A percentile compares a stretch with the other conserved stretches of the same genome.
phyloP scores from a whole-genome alignment of 169 alveolate genomes.

The Babesia ovis region DNA sequence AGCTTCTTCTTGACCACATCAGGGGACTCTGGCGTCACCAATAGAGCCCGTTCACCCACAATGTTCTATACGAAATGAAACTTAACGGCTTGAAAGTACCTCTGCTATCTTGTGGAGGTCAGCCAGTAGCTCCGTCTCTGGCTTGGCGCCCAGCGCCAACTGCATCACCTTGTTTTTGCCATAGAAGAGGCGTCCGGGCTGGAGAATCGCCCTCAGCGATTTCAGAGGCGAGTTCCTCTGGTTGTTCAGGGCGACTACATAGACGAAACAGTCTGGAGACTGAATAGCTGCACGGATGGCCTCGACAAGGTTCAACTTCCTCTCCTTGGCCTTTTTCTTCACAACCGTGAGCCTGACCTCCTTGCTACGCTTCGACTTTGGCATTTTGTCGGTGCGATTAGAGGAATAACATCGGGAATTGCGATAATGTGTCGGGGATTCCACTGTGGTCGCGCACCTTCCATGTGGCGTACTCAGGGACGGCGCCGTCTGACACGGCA shows the following conservation, averaged over 20 bases:
- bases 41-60: conserved; percentile 57
- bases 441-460: not conserved
- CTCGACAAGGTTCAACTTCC: conserved; percentile 46
- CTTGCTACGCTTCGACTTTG: conserved; percentile 47
- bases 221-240: conserved; percentile 75
- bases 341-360: conserved; percentile 23
- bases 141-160: conserved; percentile 72
- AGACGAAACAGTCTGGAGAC: conserved; percentile 40
- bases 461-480: conserved; percentile 11
- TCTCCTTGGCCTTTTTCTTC: conserved; percentile 56
- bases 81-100: conserved; percentile 10
- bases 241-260: conserved; percentile 64
- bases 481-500: not conserved
- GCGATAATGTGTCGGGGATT: not conserved
- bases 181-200: conserved; percentile 70
- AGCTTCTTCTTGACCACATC: conserved; percentile 50
- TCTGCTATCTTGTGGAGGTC: conserved; percentile 70
- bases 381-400: conserved; percentile 31
- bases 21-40: conserved; percentile 52
- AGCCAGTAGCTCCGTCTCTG: conserved; percentile 63
- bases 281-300: conserved; percentile 38
- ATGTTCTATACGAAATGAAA: conserved; percentile 11
- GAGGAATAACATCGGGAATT: not conserved
- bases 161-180: conserved; percentile 79
- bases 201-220: conserved; percentile 53